A percentile compares a stretch with the other conserved stretches of the same genome.
Conservation (phyloP, 2,329 filamentous ascomycete genomes). For the Penicillium sp. region DNA sequence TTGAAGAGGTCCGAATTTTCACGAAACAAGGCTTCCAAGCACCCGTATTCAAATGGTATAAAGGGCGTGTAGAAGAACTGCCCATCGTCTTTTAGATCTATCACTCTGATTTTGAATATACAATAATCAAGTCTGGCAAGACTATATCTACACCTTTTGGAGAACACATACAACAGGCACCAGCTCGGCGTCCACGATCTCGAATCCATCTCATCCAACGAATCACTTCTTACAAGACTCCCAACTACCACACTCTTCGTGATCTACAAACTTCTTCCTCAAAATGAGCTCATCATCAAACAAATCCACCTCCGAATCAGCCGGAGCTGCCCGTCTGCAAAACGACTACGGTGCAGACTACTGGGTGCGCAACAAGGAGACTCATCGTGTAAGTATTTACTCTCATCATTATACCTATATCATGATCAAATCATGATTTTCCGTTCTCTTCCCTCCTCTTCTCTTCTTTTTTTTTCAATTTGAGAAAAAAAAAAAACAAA, state of each 20-base stretch:
- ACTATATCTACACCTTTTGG: neutral
- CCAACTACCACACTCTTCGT: no score
- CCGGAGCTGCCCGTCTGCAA: constrained; percentile 18
- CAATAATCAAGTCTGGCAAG: no score
- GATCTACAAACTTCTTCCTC: neutral
- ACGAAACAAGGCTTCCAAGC: no score
- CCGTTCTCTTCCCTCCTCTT: neutral
- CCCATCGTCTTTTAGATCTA: no score
- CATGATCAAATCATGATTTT: neutral
- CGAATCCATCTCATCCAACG: no score
- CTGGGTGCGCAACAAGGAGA: constrained; percentile 26
- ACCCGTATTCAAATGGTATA: no score
- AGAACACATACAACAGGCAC: neutral
- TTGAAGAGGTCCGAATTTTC: no score
- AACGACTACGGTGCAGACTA: constrained; percentile 34
- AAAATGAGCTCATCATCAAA: constrained; percentile 9
- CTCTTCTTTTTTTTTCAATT: no score
- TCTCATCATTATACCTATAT: neutral
- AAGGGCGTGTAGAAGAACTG: no score
- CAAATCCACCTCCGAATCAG: constrained; percentile 3
- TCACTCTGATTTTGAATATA: no score
- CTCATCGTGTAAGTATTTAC: constrained; percentile 19
- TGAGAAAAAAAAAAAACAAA: no score
- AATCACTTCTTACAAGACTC: no score
- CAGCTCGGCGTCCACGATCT: neutral